phyloP scores from a whole-genome alignment of 108 stramenopile species.

The Mediolabrus comicus region DNA sequence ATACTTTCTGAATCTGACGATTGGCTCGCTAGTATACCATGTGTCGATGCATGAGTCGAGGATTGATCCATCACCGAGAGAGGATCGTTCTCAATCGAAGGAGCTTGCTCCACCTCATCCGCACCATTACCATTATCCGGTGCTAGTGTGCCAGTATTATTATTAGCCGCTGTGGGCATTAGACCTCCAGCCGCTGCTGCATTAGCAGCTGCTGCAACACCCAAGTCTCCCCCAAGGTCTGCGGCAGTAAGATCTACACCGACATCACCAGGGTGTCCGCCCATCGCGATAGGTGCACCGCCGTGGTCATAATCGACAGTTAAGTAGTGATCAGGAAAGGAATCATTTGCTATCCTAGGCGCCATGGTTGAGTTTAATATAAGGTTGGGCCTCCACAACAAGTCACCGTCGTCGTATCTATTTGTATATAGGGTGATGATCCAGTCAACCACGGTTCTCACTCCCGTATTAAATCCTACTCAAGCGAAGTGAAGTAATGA shows the following conservation, averaged over 20 bases:
- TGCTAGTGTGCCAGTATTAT: not conserved
- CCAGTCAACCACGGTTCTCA: not conserved
- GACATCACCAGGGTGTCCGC: slow-evolving; percentile 8
- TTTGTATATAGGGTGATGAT: not conserved
- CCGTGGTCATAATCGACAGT: slow-evolving; percentile 64
- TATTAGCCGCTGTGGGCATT: not conserved
- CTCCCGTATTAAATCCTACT: not conserved
- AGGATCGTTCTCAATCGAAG: slow-evolving; percentile 37
- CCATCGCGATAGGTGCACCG: slow-evolving; percentile 27
- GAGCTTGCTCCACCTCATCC: not conserved
- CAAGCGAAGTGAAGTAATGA: too few species aligned
- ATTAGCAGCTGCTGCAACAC: slow-evolving; percentile 30
- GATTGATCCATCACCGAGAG: slow-evolving; percentile 21
- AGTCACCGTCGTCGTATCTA: not conserved
- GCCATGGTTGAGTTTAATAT: slow-evolving; percentile 50
- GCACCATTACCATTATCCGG: not conserved
- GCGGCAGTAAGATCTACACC: not conserved
- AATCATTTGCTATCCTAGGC: slow-evolving; percentile 75
- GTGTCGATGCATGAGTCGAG: not conserved
- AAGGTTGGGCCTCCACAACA: not conserved
- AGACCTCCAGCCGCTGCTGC: slow-evolving; percentile 22
- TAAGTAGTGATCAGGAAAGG: slow-evolving; percentile 72
- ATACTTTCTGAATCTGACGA: not conserved
- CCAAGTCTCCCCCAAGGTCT: slow-evolving; percentile 14
- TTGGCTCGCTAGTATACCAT: not conserved